Evolutionary conservation across 208 protist genomes (phyloP).

Genomic region (Acanthamoeba castellanii): DNA sequence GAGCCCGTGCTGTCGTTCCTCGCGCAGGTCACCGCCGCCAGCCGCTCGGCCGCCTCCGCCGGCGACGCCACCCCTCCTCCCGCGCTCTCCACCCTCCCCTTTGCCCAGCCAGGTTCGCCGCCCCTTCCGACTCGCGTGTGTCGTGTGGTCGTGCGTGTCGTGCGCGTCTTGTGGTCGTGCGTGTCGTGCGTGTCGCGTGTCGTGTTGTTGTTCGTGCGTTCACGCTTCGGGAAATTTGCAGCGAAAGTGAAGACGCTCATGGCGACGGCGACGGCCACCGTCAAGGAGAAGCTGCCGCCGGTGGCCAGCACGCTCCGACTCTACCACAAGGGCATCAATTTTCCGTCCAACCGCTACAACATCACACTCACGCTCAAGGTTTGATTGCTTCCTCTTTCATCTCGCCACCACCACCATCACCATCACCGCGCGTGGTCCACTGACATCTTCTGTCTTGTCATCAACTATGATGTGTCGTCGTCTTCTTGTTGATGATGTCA

Average conservation of each 20-base stretch:
- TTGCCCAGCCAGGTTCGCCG: background rate
- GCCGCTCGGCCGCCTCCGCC: background rate
- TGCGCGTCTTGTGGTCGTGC: no score
- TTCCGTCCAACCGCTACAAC: constrained; percentile 1
- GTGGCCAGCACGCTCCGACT: background rate
- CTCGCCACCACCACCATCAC: no score
- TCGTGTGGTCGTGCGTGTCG: no score
- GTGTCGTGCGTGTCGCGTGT: background rate
- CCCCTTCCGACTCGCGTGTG: background rate
- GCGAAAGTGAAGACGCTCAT: background rate
- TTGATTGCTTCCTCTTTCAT: background rate
- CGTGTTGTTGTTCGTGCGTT: background rate
- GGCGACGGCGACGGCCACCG: background rate
- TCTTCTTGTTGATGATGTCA: background rate
- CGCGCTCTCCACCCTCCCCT: background rate
- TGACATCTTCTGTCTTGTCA: background rate
- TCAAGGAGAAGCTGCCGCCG: constrained; percentile 13
- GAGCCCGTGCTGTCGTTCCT: constrained; percentile 79
- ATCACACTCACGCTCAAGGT: constrained; percentile 28
- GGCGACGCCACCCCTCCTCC: background rate
- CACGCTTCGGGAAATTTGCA: background rate
- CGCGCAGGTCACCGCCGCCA: constrained; percentile 68
- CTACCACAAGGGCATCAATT: constrained; percentile 12
- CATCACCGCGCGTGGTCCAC: no score
- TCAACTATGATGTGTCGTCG: background rate